Base-by-base conservation (phyloP, 2,329 filamentous ascomycete species). In the Calycina marina region DNA sequence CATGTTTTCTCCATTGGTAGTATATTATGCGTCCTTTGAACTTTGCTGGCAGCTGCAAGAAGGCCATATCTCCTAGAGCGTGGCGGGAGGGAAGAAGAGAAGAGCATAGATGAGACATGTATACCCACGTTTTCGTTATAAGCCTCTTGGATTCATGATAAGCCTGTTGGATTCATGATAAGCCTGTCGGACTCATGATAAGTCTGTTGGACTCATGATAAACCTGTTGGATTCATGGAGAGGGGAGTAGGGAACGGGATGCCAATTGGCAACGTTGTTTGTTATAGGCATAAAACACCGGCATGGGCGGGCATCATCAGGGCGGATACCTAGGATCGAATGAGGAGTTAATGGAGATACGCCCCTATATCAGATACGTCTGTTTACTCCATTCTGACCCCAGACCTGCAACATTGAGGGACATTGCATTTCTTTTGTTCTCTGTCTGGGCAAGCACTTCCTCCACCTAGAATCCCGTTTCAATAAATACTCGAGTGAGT, bases 81-180 rank as follows among this genome's bases (percentile, higher is more conserved):
- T 24, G 34, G 31, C 16, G 34, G 28, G 39, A 39, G 37, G 38
- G 41, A 39, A 43, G 31, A 37, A 42, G 20, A 26, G 14, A 25
- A 13, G 12, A 15, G 10, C 9, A 25, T 26, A 32, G 39, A 43
- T 36, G 38, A 42, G 36, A 40, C 37, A 48, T 44, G 45, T 46
- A 48, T 48, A 48, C 45, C 45, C 45, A 48, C 41, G 45, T 41
- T 43, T 46, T 48, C 24, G 27, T 38, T 35, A 18, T 33, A 15
- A 33, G 31, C 6, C 28, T 28, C 35, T 18, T 25, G 11, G 30
- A 17, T 25, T n/a, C n/a, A n/a, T n/a, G n/a, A n/a, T n/a, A n/a
- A n/a, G n/a, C n/a, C n/a, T n/a, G n/a, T n/a, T n/a, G n/a, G n/a
- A n/a, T 46, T 48, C 24, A 27, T 38, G 33, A 18, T 33, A 15